Conservation (phyloP, 495 filamentous ascomycete genomes). For the Chlorociboria aeruginascens region DNA sequence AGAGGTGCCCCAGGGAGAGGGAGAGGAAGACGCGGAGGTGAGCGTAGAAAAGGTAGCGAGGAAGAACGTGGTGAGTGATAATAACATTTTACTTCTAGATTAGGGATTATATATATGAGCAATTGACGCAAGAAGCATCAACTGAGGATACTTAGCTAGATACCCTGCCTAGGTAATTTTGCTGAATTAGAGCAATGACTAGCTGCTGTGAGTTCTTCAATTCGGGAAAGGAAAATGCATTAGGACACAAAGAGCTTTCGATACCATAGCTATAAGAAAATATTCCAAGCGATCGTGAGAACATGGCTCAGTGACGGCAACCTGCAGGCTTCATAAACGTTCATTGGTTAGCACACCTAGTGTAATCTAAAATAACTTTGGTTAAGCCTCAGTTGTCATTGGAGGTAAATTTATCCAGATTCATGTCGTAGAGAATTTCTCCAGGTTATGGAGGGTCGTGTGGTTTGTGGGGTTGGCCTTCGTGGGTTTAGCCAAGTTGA, state of each 20-base stretch:
- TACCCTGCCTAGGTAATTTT: too few relatives aligned
- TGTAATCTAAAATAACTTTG: neutral
- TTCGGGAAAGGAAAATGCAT: too few relatives aligned
- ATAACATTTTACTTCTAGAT: neutral
- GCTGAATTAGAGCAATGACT: too few relatives aligned
- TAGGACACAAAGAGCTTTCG: too few relatives aligned
- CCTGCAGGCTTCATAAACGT: neutral
- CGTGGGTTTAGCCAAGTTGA: too few relatives aligned
- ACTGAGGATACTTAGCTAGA: too few relatives aligned
- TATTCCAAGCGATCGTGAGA: too few relatives aligned
- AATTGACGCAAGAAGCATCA: too few relatives aligned
- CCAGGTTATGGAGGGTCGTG: neutral
- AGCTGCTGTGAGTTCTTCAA: too few relatives aligned
- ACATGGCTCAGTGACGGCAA: too few relatives aligned
- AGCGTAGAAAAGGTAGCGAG: neutral
- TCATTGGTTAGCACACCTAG: neutral
- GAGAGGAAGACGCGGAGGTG: neutral
- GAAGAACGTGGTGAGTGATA: neutral
- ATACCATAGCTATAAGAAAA: too few relatives aligned
- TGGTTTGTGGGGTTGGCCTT: neutral
- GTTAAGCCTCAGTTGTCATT: neutral
- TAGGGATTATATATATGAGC: too few relatives aligned
- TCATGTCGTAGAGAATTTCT: neutral
- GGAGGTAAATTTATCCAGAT: constrained; percentile 4
- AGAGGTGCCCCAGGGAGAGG: neutral